Evolutionary conservation across 176 grass and related monocot genomes (phyloP).

Genomic region (Panicum miliaceum): DNA sequence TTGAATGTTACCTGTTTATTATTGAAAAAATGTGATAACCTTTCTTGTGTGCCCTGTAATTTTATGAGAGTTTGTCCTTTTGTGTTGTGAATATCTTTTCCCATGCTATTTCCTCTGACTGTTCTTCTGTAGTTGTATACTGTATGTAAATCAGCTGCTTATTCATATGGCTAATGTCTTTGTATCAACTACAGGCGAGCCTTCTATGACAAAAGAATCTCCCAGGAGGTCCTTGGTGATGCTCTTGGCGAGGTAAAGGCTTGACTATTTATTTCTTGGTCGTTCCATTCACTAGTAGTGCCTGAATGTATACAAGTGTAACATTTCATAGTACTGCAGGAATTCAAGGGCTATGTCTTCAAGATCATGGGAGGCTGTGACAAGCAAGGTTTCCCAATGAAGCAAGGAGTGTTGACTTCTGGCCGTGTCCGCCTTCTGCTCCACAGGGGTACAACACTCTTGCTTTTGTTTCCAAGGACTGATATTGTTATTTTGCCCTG

Average conservation of each 20-base stretch:
- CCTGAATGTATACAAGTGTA: neutral
- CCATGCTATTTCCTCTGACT: neutral
- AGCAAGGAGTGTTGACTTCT: constrained; percentile 75
- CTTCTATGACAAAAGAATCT: constrained; percentile 88
- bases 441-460: constrained; percentile 60
- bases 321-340: constrained; percentile 42
- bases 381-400: constrained; percentile 94
- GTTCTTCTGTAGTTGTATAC: neutral
- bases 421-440: constrained; percentile 83
- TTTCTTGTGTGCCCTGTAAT: neutral
- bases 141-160: neutral
- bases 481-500: neutral
- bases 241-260: constrained; percentile 70
- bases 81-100: neutral
- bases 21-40: neutral
- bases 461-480: neutral
- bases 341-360: constrained; percentile 93
- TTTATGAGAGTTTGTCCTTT: neutral
- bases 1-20: neutral
- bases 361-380: constrained; percentile 97
- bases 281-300: neutral
- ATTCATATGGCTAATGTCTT: neutral
- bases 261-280: neutral
- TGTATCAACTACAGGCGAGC: constrained; percentile 47
- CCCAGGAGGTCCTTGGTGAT: constrained; percentile 80